These are phyloP conservation scores for Kazachstania bromeliacearum DNA, from an alignment of 805 yeast species.

Conservation along the genomic window DNA sequence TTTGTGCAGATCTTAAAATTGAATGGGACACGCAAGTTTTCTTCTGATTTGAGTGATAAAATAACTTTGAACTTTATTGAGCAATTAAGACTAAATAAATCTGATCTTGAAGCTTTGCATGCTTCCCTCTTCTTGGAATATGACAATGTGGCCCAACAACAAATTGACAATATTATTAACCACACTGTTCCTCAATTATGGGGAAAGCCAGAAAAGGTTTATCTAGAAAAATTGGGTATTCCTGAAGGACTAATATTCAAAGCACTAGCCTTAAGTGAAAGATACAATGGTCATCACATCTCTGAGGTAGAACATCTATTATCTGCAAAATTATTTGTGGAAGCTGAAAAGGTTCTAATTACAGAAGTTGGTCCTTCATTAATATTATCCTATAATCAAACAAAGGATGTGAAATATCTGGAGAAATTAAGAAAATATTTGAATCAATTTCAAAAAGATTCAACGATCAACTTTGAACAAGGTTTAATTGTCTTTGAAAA, in stretches of 20 bases:
- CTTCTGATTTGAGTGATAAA: slow-evolving; percentile 29
- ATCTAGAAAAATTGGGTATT: slow-evolving; percentile 35
- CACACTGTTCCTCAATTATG: slow-evolving; percentile 19
- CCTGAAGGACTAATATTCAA: slow-evolving; percentile 43
- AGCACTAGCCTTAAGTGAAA: slow-evolving; percentile 51
- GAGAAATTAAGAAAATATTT: slow-evolving; percentile 31
- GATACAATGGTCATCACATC: slow-evolving; percentile 41
- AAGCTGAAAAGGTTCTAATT: slow-evolving; percentile 54
- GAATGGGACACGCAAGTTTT: slow-evolving; percentile 19
- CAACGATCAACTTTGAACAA: slow-evolving; percentile 40
- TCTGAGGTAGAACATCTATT: slow-evolving; percentile 54
- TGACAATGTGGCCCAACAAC: slow-evolving; percentile 36
- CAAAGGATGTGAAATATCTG: slow-evolving; percentile 34
- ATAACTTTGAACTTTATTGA: slow-evolving; percentile 39
- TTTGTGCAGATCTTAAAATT: slow-evolving; percentile 37
- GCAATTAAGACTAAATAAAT: slow-evolving; percentile 38
- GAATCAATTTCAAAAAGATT: slow-evolving; percentile 34
- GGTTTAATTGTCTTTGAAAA: slow-evolving; percentile 53
- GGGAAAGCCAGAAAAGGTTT: background rate
- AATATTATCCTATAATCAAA: slow-evolving; percentile 27
- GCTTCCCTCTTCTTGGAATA: slow-evolving; percentile 48
- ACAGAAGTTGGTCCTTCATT: slow-evolving; percentile 62
- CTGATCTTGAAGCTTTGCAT: slow-evolving; percentile 52
- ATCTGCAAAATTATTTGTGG: slow-evolving; percentile 47
- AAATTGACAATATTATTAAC: slow-evolving; percentile 29